Evolutionary conservation across 805 yeast species (phyloP), one percentile per base, ranked within the genome.

Genomic region (Maudiozyma saulgeensis): DNA sequence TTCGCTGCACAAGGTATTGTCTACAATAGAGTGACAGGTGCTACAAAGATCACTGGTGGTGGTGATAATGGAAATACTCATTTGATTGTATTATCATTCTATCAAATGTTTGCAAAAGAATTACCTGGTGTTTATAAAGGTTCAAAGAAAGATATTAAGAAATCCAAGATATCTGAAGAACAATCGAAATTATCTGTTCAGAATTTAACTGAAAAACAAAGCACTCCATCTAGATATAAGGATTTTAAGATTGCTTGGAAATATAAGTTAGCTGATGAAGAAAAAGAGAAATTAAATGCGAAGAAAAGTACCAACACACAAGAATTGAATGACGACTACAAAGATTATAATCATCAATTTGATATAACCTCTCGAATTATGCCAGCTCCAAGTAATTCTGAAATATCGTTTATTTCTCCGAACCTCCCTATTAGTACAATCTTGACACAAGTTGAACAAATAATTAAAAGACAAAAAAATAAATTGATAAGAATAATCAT

Each of bases 221-320:
- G 52, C 19, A 47, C 55, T 23, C 56, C 62, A 41, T 46, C 57
- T 16, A 56, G 64, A 49, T 53, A 56, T 43, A 53, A 68, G 6
- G 87, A 83, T 54, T 70, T 90, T 75, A 86, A 82, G 61, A 90
- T 90, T 56, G 97, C 98, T 1, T 90, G 98, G 98, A 77, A 97
- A 59, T 90, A 90, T 60, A 93, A 91, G 0, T 67, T 72, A 48
- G 71, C 71, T 23, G 70, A 71, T 45, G 68, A 66, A 42, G 37
- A 41, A 2, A 25, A 47, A 31, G 43, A 47, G 13, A 47, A 47
- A 31, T 18, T 47, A 15, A 44, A 37, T 15, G 41, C 41, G 28
- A 51, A 49, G 41, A 41, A 44, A 19, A 8, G 13, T 37, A 19
- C 38, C 6, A 51, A 44, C 15, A 56, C 60, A 47, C 63, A 55